A percentile compares a stretch with the other conserved stretches of the same genome.
phyloP scores from a whole-genome alignment of 2,329 filamentous ascomycete genomes.

The Aureobasidium pullulans region DNA sequence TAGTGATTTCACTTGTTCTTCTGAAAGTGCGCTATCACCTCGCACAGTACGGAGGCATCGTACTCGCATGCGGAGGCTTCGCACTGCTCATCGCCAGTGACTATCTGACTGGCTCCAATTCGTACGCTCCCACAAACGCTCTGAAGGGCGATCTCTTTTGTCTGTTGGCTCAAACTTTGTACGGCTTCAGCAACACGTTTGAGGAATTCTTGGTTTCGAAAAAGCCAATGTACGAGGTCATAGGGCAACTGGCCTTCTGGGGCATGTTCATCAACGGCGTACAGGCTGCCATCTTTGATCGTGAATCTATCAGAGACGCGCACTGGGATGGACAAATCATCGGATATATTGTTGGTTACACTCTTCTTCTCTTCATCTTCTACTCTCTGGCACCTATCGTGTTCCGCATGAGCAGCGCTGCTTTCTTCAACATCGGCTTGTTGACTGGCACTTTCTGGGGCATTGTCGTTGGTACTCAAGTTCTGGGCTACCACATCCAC shows the following conservation, averaged over 20 bases:
- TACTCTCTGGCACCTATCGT: slow-evolving; percentile 82
- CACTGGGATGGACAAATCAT: slow-evolving; percentile 48
- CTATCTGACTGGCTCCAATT: slow-evolving; percentile 65
- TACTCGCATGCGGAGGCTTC: slow-evolving; percentile 86
- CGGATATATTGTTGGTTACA: slow-evolving; percentile 86
- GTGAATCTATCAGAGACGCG: slow-evolving; percentile 52
- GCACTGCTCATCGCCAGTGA: slow-evolving; percentile 81
- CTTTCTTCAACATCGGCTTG: slow-evolving; percentile 93
- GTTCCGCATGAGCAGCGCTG: slow-evolving; percentile 81
- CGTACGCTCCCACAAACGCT: slow-evolving; percentile 57
- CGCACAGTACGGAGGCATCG: slow-evolving; percentile 77
- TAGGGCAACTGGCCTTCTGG: slow-evolving; percentile 84
- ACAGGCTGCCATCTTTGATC: slow-evolving; percentile 88
- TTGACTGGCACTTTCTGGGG: slow-evolving; percentile 97
- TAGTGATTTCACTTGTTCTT: slow-evolving; percentile 72
- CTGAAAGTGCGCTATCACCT: slow-evolving; percentile 83
- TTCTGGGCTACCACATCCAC: slow-evolving; percentile 74
- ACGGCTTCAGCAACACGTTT: slow-evolving; percentile 82
- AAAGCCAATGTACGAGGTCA: slow-evolving; percentile 82
- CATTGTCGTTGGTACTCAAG: slow-evolving; percentile 79
- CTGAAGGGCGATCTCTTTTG: slow-evolving; percentile 92
- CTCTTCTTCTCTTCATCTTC: slow-evolving; percentile 72
- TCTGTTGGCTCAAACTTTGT: slow-evolving; percentile 79
- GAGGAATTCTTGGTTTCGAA: slow-evolving; percentile 92
- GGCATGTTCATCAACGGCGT: slow-evolving; percentile 86